These are phyloP conservation scores for Pichia sp. DNA, from an alignment of 1,139 yeast species.

Conservation along the genomic window DNA sequence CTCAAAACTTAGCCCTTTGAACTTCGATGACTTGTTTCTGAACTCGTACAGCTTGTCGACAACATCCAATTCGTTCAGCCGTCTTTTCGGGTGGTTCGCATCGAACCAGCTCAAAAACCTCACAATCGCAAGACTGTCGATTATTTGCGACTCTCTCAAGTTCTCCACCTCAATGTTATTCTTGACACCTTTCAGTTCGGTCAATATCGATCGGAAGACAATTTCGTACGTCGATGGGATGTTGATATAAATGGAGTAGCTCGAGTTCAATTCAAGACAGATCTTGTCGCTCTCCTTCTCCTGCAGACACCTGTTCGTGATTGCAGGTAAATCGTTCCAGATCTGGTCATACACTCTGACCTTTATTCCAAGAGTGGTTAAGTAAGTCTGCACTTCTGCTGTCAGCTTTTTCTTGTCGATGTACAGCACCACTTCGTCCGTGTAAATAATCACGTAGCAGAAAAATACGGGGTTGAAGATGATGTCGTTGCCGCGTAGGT, in stretches of 20 bases:
- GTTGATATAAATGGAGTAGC: slow-evolving; percentile 47
- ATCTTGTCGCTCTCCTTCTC: slow-evolving; percentile 30
- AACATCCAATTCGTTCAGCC: slow-evolving; percentile 44
- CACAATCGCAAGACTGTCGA: slow-evolving; percentile 52
- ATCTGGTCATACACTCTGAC: slow-evolving; percentile 40
- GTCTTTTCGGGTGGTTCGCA: slow-evolving; percentile 29
- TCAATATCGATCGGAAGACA: slow-evolving; percentile 30
- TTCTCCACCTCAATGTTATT: slow-evolving; percentile 46
- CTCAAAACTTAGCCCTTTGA: slow-evolving; percentile 49
- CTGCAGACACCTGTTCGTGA: slow-evolving; percentile 21
- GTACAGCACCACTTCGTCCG: slow-evolving; percentile 35
- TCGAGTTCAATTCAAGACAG: slow-evolving; percentile 39
- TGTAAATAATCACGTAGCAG: slow-evolving; percentile 40
- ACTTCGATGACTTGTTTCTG: slow-evolving; percentile 41
- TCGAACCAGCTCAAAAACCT: slow-evolving; percentile 54
- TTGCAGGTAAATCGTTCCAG: slow-evolving; percentile 40
- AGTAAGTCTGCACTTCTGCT: slow-evolving; percentile 26
- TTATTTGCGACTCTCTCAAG: slow-evolving; percentile 46
- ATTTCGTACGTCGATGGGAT: slow-evolving; percentile 32
- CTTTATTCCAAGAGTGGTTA: slow-evolving; percentile 32
- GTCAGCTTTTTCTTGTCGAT: slow-evolving; percentile 37
- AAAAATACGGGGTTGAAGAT: slow-evolving; percentile 51
- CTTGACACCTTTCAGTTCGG: slow-evolving; percentile 46
- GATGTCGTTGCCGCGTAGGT: slow-evolving; percentile 46
- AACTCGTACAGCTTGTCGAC: slow-evolving; percentile 42